These are phyloP conservation scores for Pichia cactophila DNA, from an alignment of 1,139 yeast genomes.

Conservation along the genomic window DNA sequence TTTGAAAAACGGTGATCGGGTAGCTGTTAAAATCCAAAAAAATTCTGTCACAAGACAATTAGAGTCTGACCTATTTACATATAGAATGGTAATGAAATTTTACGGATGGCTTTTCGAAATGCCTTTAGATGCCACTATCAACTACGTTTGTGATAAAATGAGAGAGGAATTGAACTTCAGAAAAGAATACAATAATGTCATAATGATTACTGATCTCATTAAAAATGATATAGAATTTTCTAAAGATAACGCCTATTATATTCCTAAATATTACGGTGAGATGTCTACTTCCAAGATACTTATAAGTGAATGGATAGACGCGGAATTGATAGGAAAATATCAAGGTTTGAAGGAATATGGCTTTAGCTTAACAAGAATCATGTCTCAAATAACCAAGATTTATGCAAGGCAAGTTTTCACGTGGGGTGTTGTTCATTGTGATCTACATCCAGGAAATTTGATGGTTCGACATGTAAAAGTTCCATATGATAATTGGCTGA, in stretches of 20 bases:
- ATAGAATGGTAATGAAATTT: conserved; percentile 42
- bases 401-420: conserved; percentile 65
- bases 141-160: conserved; percentile 52
- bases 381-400: conserved; percentile 46
- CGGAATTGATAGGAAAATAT: conserved; percentile 45
- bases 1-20: conserved; percentile 43
- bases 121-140: conserved; percentile 52
- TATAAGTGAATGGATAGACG: conserved; percentile 73
- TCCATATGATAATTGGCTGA: conserved; percentile 5
- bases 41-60: conserved; percentile 51
- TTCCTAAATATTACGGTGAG: conserved; percentile 47
- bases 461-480: conserved; percentile 38
- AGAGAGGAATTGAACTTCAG: conserved; percentile 54
- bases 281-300: conserved; percentile 45
- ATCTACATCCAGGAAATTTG: conserved; percentile 79
- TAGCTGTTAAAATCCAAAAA: conserved; percentile 68
- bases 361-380: conserved; percentile 37
- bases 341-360: conserved; percentile 35
- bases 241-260: conserved; percentile 31
- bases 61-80: conserved; percentile 51
- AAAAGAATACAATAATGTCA: conserved; percentile 49
- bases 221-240: conserved; percentile 30
- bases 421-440: conserved; percentile 75
- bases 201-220: conserved; percentile 29
- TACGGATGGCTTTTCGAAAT: conserved; percentile 56